phyloP scores from a whole-genome alignment of 441 rosid species.

The Populus hybrid region DNA sequence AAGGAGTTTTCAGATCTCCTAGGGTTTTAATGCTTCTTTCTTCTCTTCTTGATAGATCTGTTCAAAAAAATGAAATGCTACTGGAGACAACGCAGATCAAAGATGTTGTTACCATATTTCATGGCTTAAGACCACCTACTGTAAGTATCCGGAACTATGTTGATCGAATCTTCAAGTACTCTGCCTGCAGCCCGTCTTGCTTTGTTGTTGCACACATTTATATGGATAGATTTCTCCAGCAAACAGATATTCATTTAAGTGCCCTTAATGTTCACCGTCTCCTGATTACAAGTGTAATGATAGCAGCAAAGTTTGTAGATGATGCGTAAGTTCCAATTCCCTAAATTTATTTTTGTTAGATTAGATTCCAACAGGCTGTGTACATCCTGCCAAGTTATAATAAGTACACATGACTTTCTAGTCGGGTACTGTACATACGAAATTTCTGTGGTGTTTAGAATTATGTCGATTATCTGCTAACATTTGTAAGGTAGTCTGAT shows the following conservation, averaged over 20 bases:
- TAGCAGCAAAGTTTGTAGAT: constrained; percentile 80
- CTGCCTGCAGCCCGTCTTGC: constrained; percentile 83
- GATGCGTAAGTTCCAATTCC: constrained; percentile 50
- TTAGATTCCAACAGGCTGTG: neutral
- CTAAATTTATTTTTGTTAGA: neutral
- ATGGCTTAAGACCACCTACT: constrained; percentile 60
- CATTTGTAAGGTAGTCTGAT: neutral
- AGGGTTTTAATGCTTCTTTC: constrained; percentile 54
- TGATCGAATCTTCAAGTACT: constrained; percentile 78
- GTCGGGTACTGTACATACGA: neutral
- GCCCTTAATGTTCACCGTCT: constrained; percentile 83
- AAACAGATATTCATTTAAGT: constrained; percentile 47
- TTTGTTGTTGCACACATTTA: constrained; percentile 72
- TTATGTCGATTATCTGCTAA: neutral
- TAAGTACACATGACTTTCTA: neutral
- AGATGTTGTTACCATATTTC: constrained; percentile 50
- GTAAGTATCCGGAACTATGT: constrained; percentile 64
- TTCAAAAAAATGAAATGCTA: constrained; percentile 43
- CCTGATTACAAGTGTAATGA: constrained; percentile 62
- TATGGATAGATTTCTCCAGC: constrained; percentile 53
- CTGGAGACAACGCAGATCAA: constrained; percentile 24
- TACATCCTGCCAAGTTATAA: neutral
- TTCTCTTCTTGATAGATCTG: constrained; percentile 58
- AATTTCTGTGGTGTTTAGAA: neutral
- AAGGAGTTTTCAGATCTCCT: constrained; percentile 45